Evolutionary conservation across 257 asterid species (phyloP).

Genomic region (Linaria vulgaris): DNA sequence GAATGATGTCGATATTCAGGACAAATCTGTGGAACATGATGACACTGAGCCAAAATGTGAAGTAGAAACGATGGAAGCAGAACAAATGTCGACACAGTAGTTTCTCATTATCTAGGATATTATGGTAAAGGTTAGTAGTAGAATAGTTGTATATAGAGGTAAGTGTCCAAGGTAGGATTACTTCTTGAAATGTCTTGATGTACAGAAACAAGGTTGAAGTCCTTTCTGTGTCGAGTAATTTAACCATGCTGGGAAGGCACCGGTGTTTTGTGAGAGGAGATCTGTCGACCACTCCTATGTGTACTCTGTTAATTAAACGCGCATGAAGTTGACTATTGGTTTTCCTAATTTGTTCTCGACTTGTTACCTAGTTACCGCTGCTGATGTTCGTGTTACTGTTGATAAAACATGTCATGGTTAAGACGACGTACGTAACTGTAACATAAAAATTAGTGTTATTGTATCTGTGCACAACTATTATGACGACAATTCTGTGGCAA

Average conservation of each 20-base stretch:
- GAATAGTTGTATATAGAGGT: constrained; percentile 27
- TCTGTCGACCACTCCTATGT: constrained; percentile 3
- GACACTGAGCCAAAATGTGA: constrained; percentile 41
- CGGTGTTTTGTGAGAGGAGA: constrained; percentile 2
- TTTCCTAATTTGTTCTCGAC: too few species aligned
- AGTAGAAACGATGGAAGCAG: constrained; percentile 40
- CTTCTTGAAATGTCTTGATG: constrained; percentile 31
- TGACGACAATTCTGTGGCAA: too few species aligned
- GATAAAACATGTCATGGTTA: too few species aligned
- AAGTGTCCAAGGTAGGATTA: constrained; percentile 29
- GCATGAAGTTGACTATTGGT: too few species aligned
- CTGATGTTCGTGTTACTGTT: too few species aligned
- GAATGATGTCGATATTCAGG: constrained; percentile 29
- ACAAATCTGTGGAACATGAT: constrained; percentile 45
- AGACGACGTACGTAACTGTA: too few species aligned
- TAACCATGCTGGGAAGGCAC: not conserved
- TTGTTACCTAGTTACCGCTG: too few species aligned
- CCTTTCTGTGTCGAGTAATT: too few species aligned
- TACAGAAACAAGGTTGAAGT: constrained; percentile 30
- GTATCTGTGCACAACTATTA: too few species aligned
- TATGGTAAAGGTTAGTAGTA: constrained; percentile 33
- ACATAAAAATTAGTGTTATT: too few species aligned
- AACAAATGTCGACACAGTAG: constrained; percentile 28
- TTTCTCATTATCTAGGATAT: constrained; percentile 1
- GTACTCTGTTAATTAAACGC: not conserved